A percentile compares a stretch with the other conserved stretches of the same genome.
These are phyloP conservation scores for Zygosaccharomyces kombuchaensis DNA, from an alignment of 805 yeast genomes.

Conservation along the genomic window DNA sequence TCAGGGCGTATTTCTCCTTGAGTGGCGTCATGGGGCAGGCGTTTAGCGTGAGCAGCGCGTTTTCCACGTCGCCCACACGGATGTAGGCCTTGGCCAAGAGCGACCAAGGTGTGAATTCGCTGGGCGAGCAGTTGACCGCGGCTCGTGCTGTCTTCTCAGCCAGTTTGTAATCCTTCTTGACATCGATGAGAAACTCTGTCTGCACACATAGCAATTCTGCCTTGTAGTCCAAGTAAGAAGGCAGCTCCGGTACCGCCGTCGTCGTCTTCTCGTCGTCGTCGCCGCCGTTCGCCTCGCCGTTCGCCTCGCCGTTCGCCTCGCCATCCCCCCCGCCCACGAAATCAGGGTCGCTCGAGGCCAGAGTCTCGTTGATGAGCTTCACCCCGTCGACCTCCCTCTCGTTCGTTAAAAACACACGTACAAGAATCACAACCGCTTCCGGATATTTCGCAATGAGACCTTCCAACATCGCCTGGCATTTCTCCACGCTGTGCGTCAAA, in stretches of 20 bases:
- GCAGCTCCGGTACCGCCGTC: background rate
- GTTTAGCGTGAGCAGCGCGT: slow-evolving; percentile 66
- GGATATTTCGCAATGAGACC: slow-evolving; percentile 20
- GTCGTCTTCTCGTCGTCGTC: background rate
- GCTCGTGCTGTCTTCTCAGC: slow-evolving; percentile 28
- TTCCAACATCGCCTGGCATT: slow-evolving; percentile 27
- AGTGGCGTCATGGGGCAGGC: slow-evolving; percentile 75
- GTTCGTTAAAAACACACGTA: slow-evolving; percentile 31
- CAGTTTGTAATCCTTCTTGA: slow-evolving; percentile 25
- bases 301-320: too few species aligned
- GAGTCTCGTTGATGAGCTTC: slow-evolving; percentile 26
- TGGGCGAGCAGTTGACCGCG: slow-evolving; percentile 63
- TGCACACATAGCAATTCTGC: slow-evolving; percentile 32
- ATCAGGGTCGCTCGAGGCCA: slow-evolving; percentile 21
- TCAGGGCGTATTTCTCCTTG: slow-evolving; percentile 60
- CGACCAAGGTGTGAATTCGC: slow-evolving; percentile 73
- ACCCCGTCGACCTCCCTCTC: slow-evolving; percentile 39
- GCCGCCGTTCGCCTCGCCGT: too few species aligned
- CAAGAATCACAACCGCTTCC: slow-evolving; percentile 30
- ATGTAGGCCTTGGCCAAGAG: slow-evolving; percentile 61
- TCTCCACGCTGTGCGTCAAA: slow-evolving; percentile 27
- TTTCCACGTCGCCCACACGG: slow-evolving; percentile 59
- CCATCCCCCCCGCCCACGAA: too few species aligned
- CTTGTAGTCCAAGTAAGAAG: slow-evolving; percentile 25
- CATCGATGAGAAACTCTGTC: slow-evolving; percentile 27